phyloP scores from a whole-genome alignment of 768 basidiomycete genomes.

The Boletus sensibilis region DNA sequence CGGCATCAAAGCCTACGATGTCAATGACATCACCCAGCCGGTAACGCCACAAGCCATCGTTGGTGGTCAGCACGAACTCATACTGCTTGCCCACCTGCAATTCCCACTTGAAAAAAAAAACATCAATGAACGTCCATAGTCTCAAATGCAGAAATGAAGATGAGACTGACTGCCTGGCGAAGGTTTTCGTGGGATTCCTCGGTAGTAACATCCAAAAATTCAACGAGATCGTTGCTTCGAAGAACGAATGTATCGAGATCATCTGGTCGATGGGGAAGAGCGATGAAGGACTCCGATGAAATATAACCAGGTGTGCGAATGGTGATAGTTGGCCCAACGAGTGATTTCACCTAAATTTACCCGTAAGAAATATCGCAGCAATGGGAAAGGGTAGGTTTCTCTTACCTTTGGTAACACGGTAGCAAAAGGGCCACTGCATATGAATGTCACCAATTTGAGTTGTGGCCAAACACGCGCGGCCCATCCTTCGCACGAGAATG shows the following conservation, averaged over 20 bases:
- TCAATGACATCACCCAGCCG: neutral
- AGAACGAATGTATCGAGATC: neutral
- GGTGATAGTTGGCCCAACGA: neutral
- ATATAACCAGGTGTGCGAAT: neutral
- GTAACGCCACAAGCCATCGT: neutral
- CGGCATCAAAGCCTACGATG: neutral
- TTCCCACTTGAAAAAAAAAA: neutral
- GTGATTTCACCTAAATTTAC: neutral
- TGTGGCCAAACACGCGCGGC: no score
- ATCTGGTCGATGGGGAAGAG: neutral
- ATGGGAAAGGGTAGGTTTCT: no score
- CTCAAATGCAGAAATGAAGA: neutral
- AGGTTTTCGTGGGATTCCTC: no score
- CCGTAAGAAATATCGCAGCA: no score
- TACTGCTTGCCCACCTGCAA: neutral
- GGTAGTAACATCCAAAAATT: no score
- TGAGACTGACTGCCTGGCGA: neutral
- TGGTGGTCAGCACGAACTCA: neutral
- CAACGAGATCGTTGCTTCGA: neutral
- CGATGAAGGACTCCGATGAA: neutral
- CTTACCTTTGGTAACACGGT: no score
- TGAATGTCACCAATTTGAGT: no score
- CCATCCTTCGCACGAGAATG: neutral
- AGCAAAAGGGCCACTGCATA: no score
- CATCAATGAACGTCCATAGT: neutral